Evolutionary conservation across 2,329 filamentous ascomycete genomes (phyloP), one percentile per base, ranked within the genome.

Genomic region (Dichotomopilus funicola): DNA sequence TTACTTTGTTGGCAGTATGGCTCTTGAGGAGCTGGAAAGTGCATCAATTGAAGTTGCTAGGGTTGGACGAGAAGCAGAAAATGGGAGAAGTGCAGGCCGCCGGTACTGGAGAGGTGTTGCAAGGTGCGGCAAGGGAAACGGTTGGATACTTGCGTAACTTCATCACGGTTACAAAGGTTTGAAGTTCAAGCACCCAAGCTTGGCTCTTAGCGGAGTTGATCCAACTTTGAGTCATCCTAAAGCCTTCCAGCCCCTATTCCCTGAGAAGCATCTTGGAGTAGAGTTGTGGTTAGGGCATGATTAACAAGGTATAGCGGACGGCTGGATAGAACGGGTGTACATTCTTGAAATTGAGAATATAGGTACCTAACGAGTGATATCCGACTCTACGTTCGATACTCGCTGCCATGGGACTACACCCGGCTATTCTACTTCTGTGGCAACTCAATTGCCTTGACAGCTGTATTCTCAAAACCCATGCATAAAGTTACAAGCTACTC

Each of bases 391-490:
- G 37, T 40, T 40, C 8, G 37, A 40, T 40, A 40, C 12, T 8
- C 5, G 44, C 27, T 33, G 19, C 19, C 19, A 27, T 27, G 19
- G 19, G 19, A 27, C 19, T 27, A 27, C 19, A 27, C 19, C 19
- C 37, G 31, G 33, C 35, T 36, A 7, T 34, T 1, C 19, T 27
- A 8, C 6, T 13, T 10, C 6, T 47, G 19, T 13, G 63, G 58
- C 58, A 87, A 68, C 65, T 81, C 78, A 38, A 88, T 81, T 1
- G 81, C 85, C 68, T 87, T 85, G 53, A 74, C 75, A 1, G 84
- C 85, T 0, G 88, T 88, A 67, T 87, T 83, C 59, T 88, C 84
- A 66, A 90, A 90, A 59, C 83, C 82, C 69, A 90, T 0, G 85
- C 86, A 68, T 82, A 81, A 52, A 91, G 71, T 37, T 79, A 79